A percentile compares a stretch with the other conserved stretches of the same genome.
These are phyloP conservation scores for Tillandsia fasciculata DNA, from an alignment of 176 grass and related monocot species.

Conservation along the genomic window DNA sequence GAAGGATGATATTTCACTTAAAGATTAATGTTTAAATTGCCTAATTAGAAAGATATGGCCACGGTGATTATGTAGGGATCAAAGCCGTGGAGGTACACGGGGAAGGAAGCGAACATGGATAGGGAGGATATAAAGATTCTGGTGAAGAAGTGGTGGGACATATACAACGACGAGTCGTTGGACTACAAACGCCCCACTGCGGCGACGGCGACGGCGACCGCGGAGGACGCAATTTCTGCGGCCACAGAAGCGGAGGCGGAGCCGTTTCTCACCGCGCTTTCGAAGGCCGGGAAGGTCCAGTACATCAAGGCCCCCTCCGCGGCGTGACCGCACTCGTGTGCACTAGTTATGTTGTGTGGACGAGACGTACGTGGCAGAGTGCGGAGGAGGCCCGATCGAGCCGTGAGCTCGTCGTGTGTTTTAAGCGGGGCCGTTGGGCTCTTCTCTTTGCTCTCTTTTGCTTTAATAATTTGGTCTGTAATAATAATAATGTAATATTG, in stretches of 20 bases:
- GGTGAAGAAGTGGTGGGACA: constrained; percentile 66
- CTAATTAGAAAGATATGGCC: too few relatives aligned
- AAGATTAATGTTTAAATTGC: too few relatives aligned
- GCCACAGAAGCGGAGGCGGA: too few relatives aligned
- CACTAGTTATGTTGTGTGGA: not conserved
- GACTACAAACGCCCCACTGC: constrained; percentile 62
- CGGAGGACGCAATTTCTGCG: constrained; percentile 21
- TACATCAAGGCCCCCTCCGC: constrained; percentile 64
- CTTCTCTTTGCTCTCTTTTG: too few relatives aligned
- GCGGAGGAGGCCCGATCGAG: too few relatives aligned
- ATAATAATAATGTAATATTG: too few relatives aligned
- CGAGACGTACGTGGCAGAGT: too few relatives aligned
- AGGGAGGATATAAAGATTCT: constrained; percentile 73
- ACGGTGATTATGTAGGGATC: constrained; percentile 39
- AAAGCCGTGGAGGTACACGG: constrained; percentile 89
- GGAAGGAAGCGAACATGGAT: constrained; percentile 82
- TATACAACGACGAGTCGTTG: constrained; percentile 56
- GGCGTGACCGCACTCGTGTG: constrained; percentile 29
- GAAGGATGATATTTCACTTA: too few relatives aligned
- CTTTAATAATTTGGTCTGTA: too few relatives aligned
- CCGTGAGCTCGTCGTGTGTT: too few relatives aligned
- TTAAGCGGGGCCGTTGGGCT: too few relatives aligned
- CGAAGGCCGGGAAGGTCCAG: constrained; percentile 39
- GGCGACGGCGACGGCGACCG: not conserved
- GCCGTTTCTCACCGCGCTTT: constrained; percentile 37